phyloP scores from a whole-genome alignment of 116 monocot species.

The Phalaenopsis hybrid region DNA sequence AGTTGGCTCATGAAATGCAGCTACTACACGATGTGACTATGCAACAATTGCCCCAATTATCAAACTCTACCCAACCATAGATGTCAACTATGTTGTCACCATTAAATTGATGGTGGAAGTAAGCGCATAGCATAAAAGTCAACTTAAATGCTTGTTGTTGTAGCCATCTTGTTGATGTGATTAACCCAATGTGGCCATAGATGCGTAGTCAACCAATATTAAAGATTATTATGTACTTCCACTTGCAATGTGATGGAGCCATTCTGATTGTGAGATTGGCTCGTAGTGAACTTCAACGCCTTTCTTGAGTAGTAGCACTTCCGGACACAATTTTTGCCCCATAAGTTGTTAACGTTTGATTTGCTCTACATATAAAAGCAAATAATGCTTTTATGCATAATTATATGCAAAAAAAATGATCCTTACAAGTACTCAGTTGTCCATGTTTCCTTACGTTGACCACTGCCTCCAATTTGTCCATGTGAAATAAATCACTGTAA shows the following conservation, averaged over 20 bases:
- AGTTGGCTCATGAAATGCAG: neutral
- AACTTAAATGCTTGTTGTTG: neutral
- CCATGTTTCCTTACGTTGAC: neutral
- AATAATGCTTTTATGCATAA: neutral
- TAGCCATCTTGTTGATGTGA: neutral
- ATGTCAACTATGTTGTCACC: neutral
- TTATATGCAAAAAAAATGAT: neutral
- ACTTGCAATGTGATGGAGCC: neutral
- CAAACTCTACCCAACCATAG: neutral
- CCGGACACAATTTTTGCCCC: neutral
- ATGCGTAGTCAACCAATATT: neutral
- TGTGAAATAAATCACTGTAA: neutral
- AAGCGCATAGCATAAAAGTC: too few species aligned
- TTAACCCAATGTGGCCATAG: neutral
- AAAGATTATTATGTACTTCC: neutral
- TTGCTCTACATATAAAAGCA: neutral
- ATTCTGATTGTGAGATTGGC: neutral
- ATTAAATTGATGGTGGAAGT: neutral
- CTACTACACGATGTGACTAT: neutral
- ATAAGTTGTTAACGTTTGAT: neutral
- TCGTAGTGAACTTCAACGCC: neutral
- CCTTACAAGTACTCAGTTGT: neutral
- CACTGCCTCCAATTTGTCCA: neutral
- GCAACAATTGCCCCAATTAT: neutral
- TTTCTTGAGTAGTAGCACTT: neutral